Evolutionary conservation across 2,329 filamentous ascomycete genomes (phyloP).

Genomic region (Alternaria solani): DNA sequence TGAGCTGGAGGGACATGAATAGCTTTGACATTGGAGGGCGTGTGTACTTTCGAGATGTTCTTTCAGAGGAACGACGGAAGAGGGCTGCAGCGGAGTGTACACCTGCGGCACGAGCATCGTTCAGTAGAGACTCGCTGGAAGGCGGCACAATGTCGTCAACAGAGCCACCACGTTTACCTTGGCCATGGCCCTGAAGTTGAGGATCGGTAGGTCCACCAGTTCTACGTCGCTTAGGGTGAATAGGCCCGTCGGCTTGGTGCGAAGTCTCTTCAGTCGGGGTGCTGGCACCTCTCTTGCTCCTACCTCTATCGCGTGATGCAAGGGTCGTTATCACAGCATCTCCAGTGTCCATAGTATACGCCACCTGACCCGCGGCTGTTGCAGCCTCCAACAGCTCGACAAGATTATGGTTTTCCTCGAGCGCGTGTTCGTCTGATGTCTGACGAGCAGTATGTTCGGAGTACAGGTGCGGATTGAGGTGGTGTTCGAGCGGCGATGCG

Average conservation of each 20-base stretch:
- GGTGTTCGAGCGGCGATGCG: slow-evolving; percentile 22
- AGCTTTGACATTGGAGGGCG: slow-evolving; percentile 66
- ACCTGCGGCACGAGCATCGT: slow-evolving; percentile 59
- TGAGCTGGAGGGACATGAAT: slow-evolving; percentile 64
- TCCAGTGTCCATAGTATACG: slow-evolving; percentile 25
- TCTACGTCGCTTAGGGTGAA: slow-evolving; percentile 33
- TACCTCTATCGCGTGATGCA: slow-evolving; percentile 26
- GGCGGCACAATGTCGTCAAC: slow-evolving; percentile 21
- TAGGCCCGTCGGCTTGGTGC: slow-evolving; percentile 9
- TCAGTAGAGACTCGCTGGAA: slow-evolving; percentile 28
- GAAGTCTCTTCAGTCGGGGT: slow-evolving; percentile 14
- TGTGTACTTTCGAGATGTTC: slow-evolving; percentile 63
- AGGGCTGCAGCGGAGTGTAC: slow-evolving; percentile 62
- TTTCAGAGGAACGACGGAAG: slow-evolving; percentile 54
- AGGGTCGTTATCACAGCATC: background rate
- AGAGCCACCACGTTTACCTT: slow-evolving; percentile 3
- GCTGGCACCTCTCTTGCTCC: slow-evolving; percentile 37
- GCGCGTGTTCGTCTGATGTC: slow-evolving; percentile 20
- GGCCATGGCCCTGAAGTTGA: slow-evolving; percentile 15
- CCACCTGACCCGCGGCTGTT: slow-evolving; percentile 42
- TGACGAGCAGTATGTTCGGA: slow-evolving; percentile 25
- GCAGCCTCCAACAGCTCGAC: slow-evolving; percentile 50
- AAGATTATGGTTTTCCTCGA: slow-evolving; percentile 44
- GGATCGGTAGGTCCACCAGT: slow-evolving; percentile 27
- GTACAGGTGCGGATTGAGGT: slow-evolving; percentile 26